Conservation (phyloP, 495 filamentous ascomycete species). For the Terfezia boudieri region DNA sequence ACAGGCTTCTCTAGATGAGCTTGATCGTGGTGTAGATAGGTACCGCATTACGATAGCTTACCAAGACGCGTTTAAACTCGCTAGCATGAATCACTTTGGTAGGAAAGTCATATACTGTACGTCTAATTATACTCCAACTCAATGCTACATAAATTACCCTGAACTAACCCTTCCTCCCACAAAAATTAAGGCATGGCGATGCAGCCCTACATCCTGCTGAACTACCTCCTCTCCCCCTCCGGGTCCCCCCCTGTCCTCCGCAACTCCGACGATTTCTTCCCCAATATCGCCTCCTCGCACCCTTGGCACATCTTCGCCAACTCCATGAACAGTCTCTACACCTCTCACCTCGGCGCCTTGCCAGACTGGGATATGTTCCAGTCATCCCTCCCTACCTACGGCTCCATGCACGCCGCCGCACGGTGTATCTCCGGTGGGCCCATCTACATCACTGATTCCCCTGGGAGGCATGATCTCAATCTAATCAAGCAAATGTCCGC, state of each 20-base stretch:
- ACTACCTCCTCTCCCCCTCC: conserved; percentile 53
- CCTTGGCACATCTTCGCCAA: conserved; percentile 91
- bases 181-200: conserved; percentile 39
- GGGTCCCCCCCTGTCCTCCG: conserved; percentile 30
- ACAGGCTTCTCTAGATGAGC: conserved; percentile 65
- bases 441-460: conserved; percentile 78
- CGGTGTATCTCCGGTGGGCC: conserved; percentile 79
- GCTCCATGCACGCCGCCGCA: conserved; percentile 68
- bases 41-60: conserved; percentile 47
- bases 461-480: conserved; percentile 50
- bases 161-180: background rate
- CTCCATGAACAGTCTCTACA: conserved; percentile 72
- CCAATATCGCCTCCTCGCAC: conserved; percentile 50
- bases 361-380: conserved; percentile 99
- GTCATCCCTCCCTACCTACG: conserved; percentile 47
- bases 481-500: conserved; percentile 50
- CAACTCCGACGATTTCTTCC: conserved; percentile 91
- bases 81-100: conserved; percentile 53
- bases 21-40: conserved; percentile 32
- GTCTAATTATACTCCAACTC: background rate
- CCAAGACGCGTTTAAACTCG: conserved; percentile 66
- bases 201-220: conserved; percentile 61
- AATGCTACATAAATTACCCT: background rate
- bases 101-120: conserved; percentile 54
- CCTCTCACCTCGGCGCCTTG: conserved; percentile 44